Conservation (phyloP, 768 basidiomycete genomes). For the Collybiopsis luxurians region DNA sequence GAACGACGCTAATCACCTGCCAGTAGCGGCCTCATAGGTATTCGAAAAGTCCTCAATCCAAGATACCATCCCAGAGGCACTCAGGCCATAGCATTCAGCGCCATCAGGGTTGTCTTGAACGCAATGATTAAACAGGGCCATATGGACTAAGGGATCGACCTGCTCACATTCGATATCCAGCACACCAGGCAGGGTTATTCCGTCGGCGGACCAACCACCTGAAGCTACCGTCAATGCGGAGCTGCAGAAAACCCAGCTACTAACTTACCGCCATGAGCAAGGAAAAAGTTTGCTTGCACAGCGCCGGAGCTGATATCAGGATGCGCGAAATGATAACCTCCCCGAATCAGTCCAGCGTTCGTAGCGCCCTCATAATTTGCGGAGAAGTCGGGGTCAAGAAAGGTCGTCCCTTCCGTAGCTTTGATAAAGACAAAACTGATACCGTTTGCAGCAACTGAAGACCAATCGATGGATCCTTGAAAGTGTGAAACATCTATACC, state of each 20-base stretch:
- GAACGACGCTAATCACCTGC: too few relatives aligned
- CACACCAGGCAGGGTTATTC: conserved; percentile 60
- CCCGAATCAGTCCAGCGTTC: conserved; percentile 53
- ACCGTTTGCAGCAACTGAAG: conserved; percentile 46
- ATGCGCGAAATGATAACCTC: conserved; percentile 59
- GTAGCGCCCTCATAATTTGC: conserved; percentile 56
- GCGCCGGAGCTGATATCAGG: conserved; percentile 54
- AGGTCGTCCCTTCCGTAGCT: conserved; percentile 56
- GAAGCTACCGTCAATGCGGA: background rate
- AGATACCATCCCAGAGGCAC: conserved; percentile 52
- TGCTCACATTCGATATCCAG: conserved; percentile 59
- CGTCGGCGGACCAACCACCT: conserved; percentile 56
- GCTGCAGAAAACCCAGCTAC: too few relatives aligned
- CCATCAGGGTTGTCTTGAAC: conserved; percentile 52
- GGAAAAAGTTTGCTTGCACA: conserved; percentile 56
- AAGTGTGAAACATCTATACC: conserved; percentile 57
- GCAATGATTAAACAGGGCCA: background rate
- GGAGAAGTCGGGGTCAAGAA: conserved; percentile 41
- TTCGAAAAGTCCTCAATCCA: conserved; percentile 63
- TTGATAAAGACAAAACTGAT: conserved; percentile 62
- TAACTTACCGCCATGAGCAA: conserved; percentile 48
- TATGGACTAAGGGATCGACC: background rate
- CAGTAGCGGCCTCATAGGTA: conserved; percentile 49
- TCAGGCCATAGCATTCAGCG: conserved; percentile 52
- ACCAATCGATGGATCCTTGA: conserved; percentile 52